Base-by-base conservation (phyloP, 2,329 filamentous ascomycete genomes). In the Paraphaeosphaeria minitans region DNA sequence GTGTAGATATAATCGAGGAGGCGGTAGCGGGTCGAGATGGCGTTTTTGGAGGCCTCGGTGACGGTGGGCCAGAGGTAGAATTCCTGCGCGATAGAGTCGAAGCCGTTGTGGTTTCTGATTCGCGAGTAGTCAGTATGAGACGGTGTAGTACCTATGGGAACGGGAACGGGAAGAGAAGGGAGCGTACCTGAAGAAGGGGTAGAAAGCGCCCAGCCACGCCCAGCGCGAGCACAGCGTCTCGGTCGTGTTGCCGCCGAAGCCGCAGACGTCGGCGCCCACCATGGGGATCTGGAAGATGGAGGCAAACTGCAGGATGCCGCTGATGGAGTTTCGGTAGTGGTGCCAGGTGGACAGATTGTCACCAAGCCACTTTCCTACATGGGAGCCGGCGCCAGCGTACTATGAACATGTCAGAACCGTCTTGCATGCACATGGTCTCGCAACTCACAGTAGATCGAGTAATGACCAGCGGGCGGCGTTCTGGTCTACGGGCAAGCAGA, bases 1-100 rank as follows among this genome's bases (percentile, higher is more conserved):
- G 90, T 93, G 80, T 93, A 93, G 60, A 92, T 82, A 77, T 93
- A 93, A 68, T 92, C 90, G 4, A 93, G 81, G 16, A 93, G 79
- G 14, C 85, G 82, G 78, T 93, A 93, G 16, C 90, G 84, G 49
- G 89, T 87, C 29, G 84, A 82, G 66, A 93, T 91, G 19, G 86
- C 88, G 52, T 85, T 88, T 56, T 82, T 83, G 0, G 89, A 89
- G 0, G 88, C 87, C 21, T 84, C 78, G 0, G 88, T 81, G 2
- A 91, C 89, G 71, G 65, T 58, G 2, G 63, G 61, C 72, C 70
- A 74, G 49, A 65, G 64, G 60, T 72, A 75, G 71, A 90, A 89
- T 70, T 92, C 90, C 70, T 92, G 90, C 3, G 71, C 71, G n/a
- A 84, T 80, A 1, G 73, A 75, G n/a, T 77, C 73, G 49, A 82